Percentiles rank a stretch among this genome's conserved stretches.
phyloP scores from a whole-genome alignment of 2,329 filamentous ascomycete genomes.

The Aaosphaeria arxii region DNA sequence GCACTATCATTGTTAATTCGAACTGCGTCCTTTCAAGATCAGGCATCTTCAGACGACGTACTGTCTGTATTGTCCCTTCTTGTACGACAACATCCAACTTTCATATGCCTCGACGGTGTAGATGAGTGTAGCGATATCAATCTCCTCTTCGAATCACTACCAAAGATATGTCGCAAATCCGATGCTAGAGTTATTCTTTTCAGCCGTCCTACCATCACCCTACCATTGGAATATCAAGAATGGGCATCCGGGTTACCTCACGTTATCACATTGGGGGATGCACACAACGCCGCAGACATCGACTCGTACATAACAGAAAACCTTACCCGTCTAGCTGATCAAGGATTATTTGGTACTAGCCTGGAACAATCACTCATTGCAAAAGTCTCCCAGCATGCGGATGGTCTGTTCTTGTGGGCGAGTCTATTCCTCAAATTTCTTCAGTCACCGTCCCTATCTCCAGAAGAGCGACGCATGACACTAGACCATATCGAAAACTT shows the following conservation, averaged over 20 bases:
- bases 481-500: constrained; percentile 15
- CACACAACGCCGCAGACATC: constrained; percentile 17
- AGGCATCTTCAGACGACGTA: constrained; percentile 24
- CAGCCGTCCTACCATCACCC: constrained; percentile 20
- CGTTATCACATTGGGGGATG: constrained; percentile 14
- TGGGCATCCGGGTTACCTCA: constrained; percentile 26
- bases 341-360: constrained; percentile 27
- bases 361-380: constrained; percentile 21
- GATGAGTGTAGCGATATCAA: constrained; percentile 22
- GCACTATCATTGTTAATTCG: constrained; percentile 24
- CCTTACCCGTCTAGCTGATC: constrained; percentile 21
- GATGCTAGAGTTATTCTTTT: constrained; percentile 24
- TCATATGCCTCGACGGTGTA: constrained; percentile 26
- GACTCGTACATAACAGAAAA: constrained; percentile 13
- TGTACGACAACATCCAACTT: constrained; percentile 28
- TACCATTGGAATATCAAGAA: constrained; percentile 25
- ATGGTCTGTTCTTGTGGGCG: constrained; percentile 30
- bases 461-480: constrained; percentile 18
- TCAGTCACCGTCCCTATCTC: constrained; percentile 18
- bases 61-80: constrained; percentile 21
- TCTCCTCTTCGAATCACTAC: constrained; percentile 15
- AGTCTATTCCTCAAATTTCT: constrained; percentile 20
- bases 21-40: constrained; percentile 18
- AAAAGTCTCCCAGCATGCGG: constrained; percentile 12
- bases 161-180: constrained; percentile 19